Conservation (phyloP, 78 protist genomes). For the Dictyostelium discoideum region DNA sequence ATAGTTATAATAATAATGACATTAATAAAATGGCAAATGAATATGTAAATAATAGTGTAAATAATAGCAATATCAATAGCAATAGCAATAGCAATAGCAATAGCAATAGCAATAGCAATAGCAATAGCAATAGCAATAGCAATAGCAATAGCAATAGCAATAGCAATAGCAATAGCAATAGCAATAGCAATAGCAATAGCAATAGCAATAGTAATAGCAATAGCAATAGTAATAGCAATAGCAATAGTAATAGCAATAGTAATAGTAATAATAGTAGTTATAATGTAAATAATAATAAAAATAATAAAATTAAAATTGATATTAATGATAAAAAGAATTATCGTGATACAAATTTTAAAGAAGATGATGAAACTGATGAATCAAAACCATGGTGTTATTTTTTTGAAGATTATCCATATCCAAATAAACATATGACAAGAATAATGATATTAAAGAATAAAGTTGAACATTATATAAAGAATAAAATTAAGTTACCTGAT, state of each 20-base stretch:
- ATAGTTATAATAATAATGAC: no score
- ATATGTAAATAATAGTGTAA: background rate
- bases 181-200: background rate
- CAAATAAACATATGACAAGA: conserved; percentile 36
- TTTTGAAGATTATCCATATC: conserved; percentile 26
- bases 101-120: no score
- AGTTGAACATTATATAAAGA: conserved; percentile 43
- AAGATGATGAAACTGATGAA: background rate
- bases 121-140: no score
- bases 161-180: no score
- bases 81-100: no score
- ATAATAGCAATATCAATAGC: no score
- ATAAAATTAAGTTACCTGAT: conserved; percentile 36
- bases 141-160: background rate
- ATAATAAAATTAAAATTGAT: background rate
- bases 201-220: background rate
- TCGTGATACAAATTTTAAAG: background rate
- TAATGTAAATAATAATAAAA: background rate
- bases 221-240: background rate
- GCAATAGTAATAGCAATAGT: background rate
- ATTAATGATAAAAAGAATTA: background rate
- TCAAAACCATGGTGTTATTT: conserved; percentile 27
- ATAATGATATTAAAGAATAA: conserved; percentile 44
- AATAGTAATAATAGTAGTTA: background rate
- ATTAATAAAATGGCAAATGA: background rate